These are phyloP conservation scores for Emergomyces pasteurianus DNA, from an alignment of 2,329 filamentous ascomycete genomes.

Conservation along the genomic window DNA sequence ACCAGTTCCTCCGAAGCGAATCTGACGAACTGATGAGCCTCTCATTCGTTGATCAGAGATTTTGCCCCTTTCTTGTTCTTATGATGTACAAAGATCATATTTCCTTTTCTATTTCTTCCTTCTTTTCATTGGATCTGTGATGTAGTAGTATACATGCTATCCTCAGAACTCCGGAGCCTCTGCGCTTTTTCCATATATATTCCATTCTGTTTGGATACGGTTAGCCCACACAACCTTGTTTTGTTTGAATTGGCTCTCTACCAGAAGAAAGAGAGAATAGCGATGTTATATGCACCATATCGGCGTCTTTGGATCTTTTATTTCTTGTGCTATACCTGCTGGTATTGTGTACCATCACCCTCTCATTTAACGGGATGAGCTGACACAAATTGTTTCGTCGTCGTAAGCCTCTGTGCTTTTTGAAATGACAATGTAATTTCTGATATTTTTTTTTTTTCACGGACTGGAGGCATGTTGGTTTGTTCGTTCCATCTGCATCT, in stretches of 20 bases:
- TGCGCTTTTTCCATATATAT: background rate
- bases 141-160: background rate
- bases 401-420: background rate
- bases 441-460: background rate
- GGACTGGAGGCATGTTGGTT: background rate
- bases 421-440: background rate
- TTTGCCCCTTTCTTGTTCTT: slow-evolving; percentile 7
- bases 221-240: background rate
- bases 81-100: background rate
- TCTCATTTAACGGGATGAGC: background rate
- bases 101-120: background rate
- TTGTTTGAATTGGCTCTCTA: background rate
- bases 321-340: background rate
- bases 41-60: slow-evolving; percentile 4
- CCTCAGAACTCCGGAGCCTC: background rate
- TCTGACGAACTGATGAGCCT: slow-evolving; percentile 20
- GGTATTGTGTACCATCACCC: background rate
- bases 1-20: slow-evolving; percentile 39
- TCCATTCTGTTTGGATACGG: background rate
- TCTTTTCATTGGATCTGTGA: background rate
- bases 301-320: background rate
- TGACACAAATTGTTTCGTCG: background rate
- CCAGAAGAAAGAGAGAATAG: background rate
- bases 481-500: background rate
- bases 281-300: background rate